phyloP scores from a whole-genome alignment of 225 moss, liverwort and hornwort genomes.

The Pseudoscleropodium purum region DNA sequence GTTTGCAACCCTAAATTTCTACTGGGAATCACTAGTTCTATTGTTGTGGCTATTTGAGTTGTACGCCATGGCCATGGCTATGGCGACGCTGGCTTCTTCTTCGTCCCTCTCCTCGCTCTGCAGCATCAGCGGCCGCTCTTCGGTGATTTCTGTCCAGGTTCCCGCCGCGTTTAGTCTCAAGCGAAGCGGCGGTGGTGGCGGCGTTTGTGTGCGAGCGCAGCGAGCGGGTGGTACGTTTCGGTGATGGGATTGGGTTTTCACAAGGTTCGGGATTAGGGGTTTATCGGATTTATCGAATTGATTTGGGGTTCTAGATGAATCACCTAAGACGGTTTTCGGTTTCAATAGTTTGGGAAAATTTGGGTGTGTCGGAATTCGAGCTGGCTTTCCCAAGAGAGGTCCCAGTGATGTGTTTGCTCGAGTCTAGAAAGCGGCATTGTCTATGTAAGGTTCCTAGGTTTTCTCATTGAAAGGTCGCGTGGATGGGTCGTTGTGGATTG shows the following conservation, averaged over 20 bases:
- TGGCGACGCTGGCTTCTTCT: background rate
- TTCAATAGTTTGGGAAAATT: background rate
- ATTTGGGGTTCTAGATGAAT: background rate
- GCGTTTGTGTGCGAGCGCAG: constrained; percentile 26
- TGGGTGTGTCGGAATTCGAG: background rate
- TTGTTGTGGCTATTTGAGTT: background rate
- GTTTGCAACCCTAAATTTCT: background rate
- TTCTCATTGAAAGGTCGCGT: background rate
- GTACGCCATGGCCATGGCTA: constrained; percentile 1
- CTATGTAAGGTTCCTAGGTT: background rate
- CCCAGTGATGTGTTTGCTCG: background rate
- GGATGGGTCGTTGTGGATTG: background rate
- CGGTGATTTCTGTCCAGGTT: background rate
- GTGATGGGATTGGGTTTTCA: background rate
- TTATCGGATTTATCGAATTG: background rate
- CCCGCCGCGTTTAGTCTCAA: background rate
- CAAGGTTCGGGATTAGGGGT: background rate
- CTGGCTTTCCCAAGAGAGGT: background rate
- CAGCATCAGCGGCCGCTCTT: constrained; percentile 10
- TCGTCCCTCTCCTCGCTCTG: constrained; percentile 17
- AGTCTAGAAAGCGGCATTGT: background rate
- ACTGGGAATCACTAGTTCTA: too few relatives aligned
- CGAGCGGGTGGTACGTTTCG: constrained; percentile 20
- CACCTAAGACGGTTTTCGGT: background rate
- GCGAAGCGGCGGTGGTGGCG: background rate